Percentiles rank a stretch among this genome's conserved stretches.
Conservation (phyloP, 371 early-diverging fungal species). For the Mortierella sp. region DNA sequence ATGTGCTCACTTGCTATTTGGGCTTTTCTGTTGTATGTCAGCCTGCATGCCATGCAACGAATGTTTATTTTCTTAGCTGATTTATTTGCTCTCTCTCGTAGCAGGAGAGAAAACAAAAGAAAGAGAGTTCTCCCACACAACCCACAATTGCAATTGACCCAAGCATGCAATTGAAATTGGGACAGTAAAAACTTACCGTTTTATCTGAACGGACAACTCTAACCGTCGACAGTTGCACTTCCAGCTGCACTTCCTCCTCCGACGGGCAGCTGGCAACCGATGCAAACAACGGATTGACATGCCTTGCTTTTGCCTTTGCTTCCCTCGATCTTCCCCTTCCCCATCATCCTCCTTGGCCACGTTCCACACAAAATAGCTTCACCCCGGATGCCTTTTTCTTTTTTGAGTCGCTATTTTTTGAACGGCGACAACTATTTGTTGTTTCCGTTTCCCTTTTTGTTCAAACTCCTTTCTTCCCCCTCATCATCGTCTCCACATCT, state of each 20-base stretch:
- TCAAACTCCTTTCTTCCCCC: not conserved
- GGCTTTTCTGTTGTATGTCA: constrained; percentile 9
- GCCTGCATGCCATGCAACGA: constrained; percentile 10
- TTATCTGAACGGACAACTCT: not conserved
- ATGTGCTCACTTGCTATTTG: not conserved
- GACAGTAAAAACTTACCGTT: no score
- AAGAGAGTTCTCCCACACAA: not conserved
- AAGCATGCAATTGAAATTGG: not conserved
- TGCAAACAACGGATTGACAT: not conserved
- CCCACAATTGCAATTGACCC: not conserved
- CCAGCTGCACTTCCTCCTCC: no score
- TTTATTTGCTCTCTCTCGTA: not conserved
- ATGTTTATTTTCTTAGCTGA: constrained; percentile 8
- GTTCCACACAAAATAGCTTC: not conserved
- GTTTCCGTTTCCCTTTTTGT: not conserved
- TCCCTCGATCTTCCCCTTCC: not conserved
- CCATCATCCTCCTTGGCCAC: not conserved
- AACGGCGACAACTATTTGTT: not conserved
- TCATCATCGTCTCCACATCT: not conserved
- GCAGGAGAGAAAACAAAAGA: no score
- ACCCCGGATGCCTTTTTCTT: not conserved
- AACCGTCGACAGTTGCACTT: not conserved
- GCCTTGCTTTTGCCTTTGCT: not conserved
- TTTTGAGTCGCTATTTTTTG: not conserved
- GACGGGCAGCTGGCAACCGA: not conserved